Percentiles rank a stretch among this genome's conserved stretches.
These are phyloP conservation scores for Hanseniaspora pseudoguilliermondii DNA, from an alignment of 805 yeast species.

Conservation along the genomic window DNA sequence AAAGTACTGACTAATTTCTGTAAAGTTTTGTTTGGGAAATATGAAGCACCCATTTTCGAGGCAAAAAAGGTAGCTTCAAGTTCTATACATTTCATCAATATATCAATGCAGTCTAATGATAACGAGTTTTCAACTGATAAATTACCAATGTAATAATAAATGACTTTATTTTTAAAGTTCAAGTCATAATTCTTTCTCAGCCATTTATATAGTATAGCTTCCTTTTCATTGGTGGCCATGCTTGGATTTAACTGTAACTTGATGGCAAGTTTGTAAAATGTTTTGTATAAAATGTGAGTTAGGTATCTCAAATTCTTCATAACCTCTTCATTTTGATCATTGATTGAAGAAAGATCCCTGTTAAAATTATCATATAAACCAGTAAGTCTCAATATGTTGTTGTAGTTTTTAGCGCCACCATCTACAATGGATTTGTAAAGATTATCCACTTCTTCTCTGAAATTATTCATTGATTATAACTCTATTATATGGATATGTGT, in stretches of 20 bases:
- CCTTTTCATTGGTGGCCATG: constrained; percentile 31
- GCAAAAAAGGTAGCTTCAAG: constrained; percentile 44
- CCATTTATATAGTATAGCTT: constrained; percentile 48
- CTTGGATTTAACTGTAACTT: constrained; percentile 23
- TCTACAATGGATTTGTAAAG: constrained; percentile 22
- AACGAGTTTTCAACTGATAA: constrained; percentile 33
- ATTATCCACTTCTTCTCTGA: constrained; percentile 21
- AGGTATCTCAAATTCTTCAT: constrained; percentile 23
- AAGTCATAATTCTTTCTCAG: constrained; percentile 41
- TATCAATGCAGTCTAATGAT: constrained; percentile 43
- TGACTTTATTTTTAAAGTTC: constrained; percentile 32
- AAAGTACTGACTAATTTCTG: constrained; percentile 32
- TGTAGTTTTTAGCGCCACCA: constrained; percentile 24
- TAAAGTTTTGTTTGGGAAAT: constrained; percentile 48
- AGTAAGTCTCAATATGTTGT: constrained; percentile 23
- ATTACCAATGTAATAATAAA: constrained; percentile 34
- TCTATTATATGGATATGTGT: background rate
- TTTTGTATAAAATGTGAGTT: constrained; percentile 24
- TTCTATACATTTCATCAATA: constrained; percentile 41
- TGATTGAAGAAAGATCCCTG: constrained; percentile 12
- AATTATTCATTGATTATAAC: background rate
- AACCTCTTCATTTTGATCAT: constrained; percentile 15
- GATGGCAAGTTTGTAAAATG: constrained; percentile 24
- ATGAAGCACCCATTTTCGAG: constrained; percentile 40
- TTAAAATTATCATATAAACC: constrained; percentile 15